These are phyloP conservation scores for Arabidopsis hybrid DNA, from an alignment of 441 rosid genomes.

Conservation along the genomic window DNA sequence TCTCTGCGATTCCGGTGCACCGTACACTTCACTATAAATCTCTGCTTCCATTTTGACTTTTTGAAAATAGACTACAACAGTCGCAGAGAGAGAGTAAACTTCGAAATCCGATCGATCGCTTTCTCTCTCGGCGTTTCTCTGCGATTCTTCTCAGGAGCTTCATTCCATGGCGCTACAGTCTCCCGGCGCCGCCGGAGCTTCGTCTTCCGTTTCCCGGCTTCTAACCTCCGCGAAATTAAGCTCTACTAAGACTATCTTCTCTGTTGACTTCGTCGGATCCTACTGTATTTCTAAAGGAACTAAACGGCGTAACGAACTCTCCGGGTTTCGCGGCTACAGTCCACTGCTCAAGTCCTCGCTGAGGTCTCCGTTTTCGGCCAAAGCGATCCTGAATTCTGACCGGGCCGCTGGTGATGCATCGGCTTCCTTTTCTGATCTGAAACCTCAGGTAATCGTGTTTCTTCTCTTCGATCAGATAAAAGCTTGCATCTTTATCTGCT, in stretches of 20 bases:
- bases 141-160: conserved; percentile 10
- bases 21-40: conserved; percentile 5
- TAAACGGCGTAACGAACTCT: conserved; percentile 59
- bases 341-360: conserved; percentile 45
- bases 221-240: conserved; percentile 50
- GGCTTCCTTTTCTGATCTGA: conserved; percentile 46
- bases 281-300: conserved; percentile 56
- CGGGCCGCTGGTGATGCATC: conserved; percentile 36
- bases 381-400: conserved; percentile 53
- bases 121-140: neutral
- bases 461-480: conserved; percentile 10
- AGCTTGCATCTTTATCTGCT: conserved; percentile 16
- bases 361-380: conserved; percentile 43
- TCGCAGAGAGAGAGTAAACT: conserved; percentile 11
- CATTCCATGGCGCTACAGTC: conserved; percentile 43
- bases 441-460: conserved; percentile 49
- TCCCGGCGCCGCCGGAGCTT: conserved; percentile 42
- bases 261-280: conserved; percentile 77
- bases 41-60: conserved; percentile 31
- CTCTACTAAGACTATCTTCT: conserved; percentile 47
- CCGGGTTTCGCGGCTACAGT: conserved; percentile 42
- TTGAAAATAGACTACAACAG: conserved; percentile 38
- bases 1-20: conserved; percentile 35
- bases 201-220: conserved; percentile 61
- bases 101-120: conserved; percentile 40